Percentiles rank a stretch among this genome's conserved stretches.
Evolutionary conservation across 2,329 filamentous ascomycete genomes (phyloP).

Genomic region (Fusarium drepaniforme): DNA sequence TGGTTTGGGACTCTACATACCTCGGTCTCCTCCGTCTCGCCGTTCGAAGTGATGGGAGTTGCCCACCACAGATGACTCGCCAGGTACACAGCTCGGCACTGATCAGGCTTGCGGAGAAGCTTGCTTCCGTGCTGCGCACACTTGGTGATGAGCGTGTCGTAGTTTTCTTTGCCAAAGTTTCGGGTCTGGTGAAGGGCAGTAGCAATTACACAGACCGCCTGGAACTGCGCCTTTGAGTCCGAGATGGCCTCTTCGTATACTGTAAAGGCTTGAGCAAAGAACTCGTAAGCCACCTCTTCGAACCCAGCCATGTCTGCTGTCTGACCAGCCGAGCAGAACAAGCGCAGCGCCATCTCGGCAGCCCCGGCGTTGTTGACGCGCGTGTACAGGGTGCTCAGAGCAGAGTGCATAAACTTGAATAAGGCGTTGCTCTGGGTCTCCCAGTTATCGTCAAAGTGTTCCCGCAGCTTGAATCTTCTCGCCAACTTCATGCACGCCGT

Average conservation of each 20-base stretch:
- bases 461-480: constrained; percentile 87
- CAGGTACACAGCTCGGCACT: constrained; percentile 95
- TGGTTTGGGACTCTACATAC: constrained; percentile 63
- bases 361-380: constrained; percentile 82
- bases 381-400: constrained; percentile 87
- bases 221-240: constrained; percentile 96
- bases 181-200: constrained; percentile 89
- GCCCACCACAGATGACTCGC: constrained; percentile 99
- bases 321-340: constrained; percentile 93
- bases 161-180: constrained; percentile 96
- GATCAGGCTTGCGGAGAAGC: constrained; percentile 95
- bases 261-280: constrained; percentile 97
- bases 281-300: constrained; percentile 97
- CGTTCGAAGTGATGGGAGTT: constrained; percentile 81
- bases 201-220: constrained; percentile 95
- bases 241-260: constrained; percentile 97
- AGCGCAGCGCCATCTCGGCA: constrained; percentile 87
- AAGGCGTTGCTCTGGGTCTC: constrained; percentile 77
- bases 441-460: constrained; percentile 81
- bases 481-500: constrained; percentile 92
- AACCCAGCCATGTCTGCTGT: constrained; percentile 92
- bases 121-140: constrained; percentile 97
- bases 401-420: constrained; percentile 95
- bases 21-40: constrained; percentile 84
- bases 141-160: constrained; percentile 98